Percentiles rank a stretch among this genome's conserved stretches.
Conservation (phyloP, 768 basidiomycete species). For the Leucosporidium yakuticum region DNA sequence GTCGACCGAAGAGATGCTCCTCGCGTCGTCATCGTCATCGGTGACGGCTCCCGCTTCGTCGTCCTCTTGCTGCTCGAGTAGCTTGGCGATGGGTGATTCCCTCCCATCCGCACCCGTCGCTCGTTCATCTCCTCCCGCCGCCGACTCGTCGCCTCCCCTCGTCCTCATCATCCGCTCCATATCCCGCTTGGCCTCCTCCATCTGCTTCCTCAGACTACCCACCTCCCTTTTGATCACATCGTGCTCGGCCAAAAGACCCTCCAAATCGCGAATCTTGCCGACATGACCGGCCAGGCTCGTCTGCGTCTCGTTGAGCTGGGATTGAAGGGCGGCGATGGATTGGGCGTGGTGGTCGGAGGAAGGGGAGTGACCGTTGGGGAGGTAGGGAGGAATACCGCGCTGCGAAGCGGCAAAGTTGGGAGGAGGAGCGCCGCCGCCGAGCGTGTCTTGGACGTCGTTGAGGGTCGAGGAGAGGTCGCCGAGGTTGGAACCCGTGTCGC, state of each 20-base stretch:
- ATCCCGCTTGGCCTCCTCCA: constrained; percentile 60
- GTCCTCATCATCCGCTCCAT: constrained; percentile 45
- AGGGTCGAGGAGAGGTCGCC: constrained; percentile 69
- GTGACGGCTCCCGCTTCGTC: constrained; percentile 41
- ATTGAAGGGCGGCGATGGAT: constrained; percentile 63
- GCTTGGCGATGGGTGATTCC: constrained; percentile 28
- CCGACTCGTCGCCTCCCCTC: constrained; percentile 23
- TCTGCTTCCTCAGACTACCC: constrained; percentile 38
- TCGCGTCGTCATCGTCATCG: constrained; percentile 48
- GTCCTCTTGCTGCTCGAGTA: constrained; percentile 42
- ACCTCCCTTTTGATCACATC: constrained; percentile 77
- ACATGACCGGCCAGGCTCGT: constrained; percentile 66
- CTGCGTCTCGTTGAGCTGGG: constrained; percentile 79
- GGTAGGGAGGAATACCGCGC: constrained; percentile 16
- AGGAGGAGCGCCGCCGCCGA: constrained; percentile 63
- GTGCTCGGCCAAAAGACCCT: constrained; percentile 72
- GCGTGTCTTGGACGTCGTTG: constrained; percentile 83
- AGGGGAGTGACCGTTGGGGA: background rate
- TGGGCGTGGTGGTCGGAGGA: constrained; percentile 36
- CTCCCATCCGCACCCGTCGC: constrained; percentile 22
- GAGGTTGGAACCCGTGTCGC: constrained; percentile 84
- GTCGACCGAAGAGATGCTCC: constrained; percentile 28
- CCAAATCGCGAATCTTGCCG: constrained; percentile 70
- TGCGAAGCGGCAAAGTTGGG: constrained; percentile 33
- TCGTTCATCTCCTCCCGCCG: constrained; percentile 31